Evolutionary conservation across 208 protist genomes (phyloP).

Genomic region (Lotmaria passim): DNA sequence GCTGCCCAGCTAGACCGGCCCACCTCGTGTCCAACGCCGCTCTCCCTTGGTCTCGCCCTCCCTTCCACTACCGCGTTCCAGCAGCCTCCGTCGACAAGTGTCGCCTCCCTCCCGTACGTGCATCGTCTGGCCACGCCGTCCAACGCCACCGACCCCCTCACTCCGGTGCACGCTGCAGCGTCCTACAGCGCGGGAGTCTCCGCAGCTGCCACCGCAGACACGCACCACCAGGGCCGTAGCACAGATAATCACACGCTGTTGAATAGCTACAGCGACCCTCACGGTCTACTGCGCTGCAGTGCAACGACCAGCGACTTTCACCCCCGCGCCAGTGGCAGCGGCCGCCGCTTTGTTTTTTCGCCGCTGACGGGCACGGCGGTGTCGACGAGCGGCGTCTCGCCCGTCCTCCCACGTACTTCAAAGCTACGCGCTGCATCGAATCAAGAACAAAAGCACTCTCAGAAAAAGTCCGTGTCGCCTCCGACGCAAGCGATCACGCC

Average conservation of each 20-base stretch:
- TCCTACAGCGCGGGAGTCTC: not conserved
- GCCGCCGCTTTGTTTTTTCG: slow-evolving; percentile 9
- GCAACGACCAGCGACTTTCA: not conserved
- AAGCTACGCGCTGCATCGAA: not conserved
- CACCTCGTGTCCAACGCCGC: not conserved
- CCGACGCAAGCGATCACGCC: not conserved
- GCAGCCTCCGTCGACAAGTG: too few relatives aligned
- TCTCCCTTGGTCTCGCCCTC: not conserved
- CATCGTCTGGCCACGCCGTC: not conserved
- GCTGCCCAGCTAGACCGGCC: not conserved
- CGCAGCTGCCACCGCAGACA: not conserved
- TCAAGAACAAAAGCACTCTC: not conserved
- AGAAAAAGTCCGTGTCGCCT: not conserved
- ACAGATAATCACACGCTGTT: not conserved
- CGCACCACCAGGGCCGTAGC: not conserved
- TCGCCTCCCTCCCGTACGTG: too few relatives aligned
- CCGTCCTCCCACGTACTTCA: not conserved
- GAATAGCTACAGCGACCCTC: not conserved
- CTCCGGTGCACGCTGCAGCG: not conserved
- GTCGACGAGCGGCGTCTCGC: slow-evolving; percentile 6
- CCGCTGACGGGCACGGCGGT: slow-evolving; percentile 13
- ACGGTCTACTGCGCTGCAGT: not conserved
- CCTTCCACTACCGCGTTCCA: not conserved
- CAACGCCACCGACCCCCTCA: not conserved
- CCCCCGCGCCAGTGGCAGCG: slow-evolving; percentile 1